Conservation (phyloP, 352 stramenopile species). For the Globisporangium acanthophoron region DNA sequence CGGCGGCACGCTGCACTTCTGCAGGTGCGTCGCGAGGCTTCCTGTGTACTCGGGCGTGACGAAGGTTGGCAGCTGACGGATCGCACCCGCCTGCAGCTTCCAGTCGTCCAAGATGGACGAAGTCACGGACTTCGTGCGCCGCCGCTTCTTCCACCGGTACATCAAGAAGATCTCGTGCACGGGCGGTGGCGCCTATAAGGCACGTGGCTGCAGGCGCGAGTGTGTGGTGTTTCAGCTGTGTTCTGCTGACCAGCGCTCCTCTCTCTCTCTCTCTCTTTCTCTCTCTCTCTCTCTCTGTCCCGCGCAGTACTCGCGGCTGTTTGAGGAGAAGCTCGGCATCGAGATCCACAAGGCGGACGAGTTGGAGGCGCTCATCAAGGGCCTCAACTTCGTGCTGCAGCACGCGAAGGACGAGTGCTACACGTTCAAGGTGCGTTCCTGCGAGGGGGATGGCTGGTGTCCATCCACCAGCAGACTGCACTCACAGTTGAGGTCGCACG, state of each 20-base stretch:
- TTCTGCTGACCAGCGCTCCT: not conserved
- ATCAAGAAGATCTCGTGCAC: constrained; percentile 89
- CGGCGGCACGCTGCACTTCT: constrained; percentile 95
- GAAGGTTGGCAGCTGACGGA: not conserved
- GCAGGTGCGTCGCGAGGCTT: constrained; percentile 26
- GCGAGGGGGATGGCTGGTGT: not conserved
- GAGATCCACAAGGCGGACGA: constrained; percentile 93
- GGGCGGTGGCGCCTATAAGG: constrained; percentile 95
- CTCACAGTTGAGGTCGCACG: not conserved
- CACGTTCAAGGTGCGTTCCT: constrained; percentile 81
- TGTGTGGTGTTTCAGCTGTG: not conserved
- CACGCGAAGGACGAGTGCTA: constrained; percentile 94
- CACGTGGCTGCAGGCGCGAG: constrained; percentile 2
- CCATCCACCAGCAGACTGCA: not conserved
- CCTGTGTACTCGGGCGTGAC: not conserved
- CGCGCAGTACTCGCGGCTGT: constrained; percentile 57
- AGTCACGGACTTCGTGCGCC: constrained; percentile 61
- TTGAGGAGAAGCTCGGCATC: constrained; percentile 91
- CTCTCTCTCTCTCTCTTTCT: not conserved
- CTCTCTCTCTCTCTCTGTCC: not conserved
- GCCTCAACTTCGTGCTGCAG: constrained; percentile 95
- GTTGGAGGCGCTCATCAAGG: constrained; percentile 93
- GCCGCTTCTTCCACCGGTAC: constrained; percentile 86
- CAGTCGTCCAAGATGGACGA: constrained; percentile 64
- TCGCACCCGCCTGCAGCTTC: constrained; percentile 30